phyloP scores from a whole-genome alignment of 768 basidiomycete genomes.

The Mycena olivaceomarginata region DNA sequence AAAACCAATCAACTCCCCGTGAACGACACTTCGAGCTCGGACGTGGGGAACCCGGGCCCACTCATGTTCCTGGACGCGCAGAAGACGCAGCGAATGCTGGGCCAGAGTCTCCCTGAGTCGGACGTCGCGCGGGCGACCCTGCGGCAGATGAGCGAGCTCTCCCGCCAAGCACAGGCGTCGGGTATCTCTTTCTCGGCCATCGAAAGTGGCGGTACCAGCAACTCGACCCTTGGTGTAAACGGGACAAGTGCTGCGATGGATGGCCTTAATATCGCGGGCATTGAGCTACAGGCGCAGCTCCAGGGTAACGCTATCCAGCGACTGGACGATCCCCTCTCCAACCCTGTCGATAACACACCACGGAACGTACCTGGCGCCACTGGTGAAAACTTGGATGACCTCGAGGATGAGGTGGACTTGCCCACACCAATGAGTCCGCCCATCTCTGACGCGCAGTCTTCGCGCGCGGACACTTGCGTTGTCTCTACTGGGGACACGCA shows the following conservation, averaged over 20 bases:
- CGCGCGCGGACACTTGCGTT: not conserved
- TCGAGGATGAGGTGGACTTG: not conserved
- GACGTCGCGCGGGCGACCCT: not conserved
- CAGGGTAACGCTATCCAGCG: too few relatives aligned
- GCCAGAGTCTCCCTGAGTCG: not conserved
- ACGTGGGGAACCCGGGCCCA: too few relatives aligned
- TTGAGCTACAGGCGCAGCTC: too few relatives aligned
- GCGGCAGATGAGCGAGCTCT: not conserved
- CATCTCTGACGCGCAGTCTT: not conserved
- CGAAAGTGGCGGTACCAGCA: too few relatives aligned
- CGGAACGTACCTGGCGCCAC: slow-evolving; percentile 2
- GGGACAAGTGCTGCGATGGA: too few relatives aligned
- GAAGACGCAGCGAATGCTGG: not conserved
- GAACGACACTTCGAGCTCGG: too few relatives aligned
- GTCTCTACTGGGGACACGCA: not conserved
- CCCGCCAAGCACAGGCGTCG: too few relatives aligned
- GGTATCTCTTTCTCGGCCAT: too few relatives aligned
- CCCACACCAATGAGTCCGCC: not conserved
- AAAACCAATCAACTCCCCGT: too few relatives aligned
- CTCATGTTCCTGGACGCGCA: too few relatives aligned
- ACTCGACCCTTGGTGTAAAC: too few relatives aligned
- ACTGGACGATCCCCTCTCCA: not conserved
- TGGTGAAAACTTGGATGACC: not conserved
- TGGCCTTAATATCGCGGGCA: too few relatives aligned
- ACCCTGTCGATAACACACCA: not conserved